phyloP scores from a whole-genome alignment of 2,329 filamentous ascomycete genomes.

The Colletotrichum sp. region DNA sequence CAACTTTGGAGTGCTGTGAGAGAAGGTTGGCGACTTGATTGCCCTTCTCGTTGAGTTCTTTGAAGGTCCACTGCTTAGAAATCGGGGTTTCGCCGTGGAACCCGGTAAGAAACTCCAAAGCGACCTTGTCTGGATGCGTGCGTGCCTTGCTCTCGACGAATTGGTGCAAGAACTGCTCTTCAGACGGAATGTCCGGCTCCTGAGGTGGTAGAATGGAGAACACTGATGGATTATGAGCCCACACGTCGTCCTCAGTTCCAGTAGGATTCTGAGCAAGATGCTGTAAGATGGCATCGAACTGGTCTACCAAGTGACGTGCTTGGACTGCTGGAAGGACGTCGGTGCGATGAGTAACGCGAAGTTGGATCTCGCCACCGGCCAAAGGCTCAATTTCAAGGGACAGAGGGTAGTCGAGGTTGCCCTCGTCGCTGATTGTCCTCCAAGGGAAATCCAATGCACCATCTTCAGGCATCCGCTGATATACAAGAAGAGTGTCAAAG shows the following conservation, averaged over 20 bases:
- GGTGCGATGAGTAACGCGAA: conserved; percentile 71
- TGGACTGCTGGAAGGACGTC: conserved; percentile 73
- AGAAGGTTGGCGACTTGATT: conserved; percentile 77
- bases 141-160: conserved; percentile 73
- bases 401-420: conserved; percentile 77
- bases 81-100: conserved; percentile 52
- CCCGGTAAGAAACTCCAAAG: conserved; percentile 76
- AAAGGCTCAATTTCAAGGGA: conserved; percentile 79
- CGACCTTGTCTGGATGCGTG: conserved; percentile 62
- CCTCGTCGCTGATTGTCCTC: conserved; percentile 68
- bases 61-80: conserved; percentile 73
- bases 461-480: conserved; percentile 64
- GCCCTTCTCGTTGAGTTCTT: conserved; percentile 71
- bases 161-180: conserved; percentile 72
- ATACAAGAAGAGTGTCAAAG: conserved; percentile 87
- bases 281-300: conserved; percentile 73
- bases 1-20: conserved; percentile 50
- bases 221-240: conserved; percentile 38
- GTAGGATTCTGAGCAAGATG: conserved; percentile 60
- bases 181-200: conserved; percentile 59
- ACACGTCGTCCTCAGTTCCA: conserved; percentile 42
- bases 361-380: conserved; percentile 49
- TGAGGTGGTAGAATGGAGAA: conserved; percentile 72
- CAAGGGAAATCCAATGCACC: conserved; percentile 48
- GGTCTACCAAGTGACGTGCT: conserved; percentile 68